Conservation (phyloP, 495 filamentous ascomycete genomes). For the Trichocladium uniseriatum region DNA sequence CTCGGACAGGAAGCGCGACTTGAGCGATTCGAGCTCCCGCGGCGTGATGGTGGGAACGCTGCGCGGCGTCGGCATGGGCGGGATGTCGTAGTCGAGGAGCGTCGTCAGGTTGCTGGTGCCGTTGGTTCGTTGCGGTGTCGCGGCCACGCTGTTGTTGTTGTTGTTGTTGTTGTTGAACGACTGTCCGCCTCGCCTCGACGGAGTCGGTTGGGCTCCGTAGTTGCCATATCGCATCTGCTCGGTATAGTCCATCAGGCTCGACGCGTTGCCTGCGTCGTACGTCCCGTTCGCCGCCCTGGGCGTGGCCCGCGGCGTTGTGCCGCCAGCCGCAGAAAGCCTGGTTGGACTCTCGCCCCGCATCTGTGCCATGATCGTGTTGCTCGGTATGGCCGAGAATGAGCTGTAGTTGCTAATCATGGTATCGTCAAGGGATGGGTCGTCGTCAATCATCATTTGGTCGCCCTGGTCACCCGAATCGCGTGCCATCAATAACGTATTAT, state of each 20-base stretch:
- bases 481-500: constrained; percentile 17
- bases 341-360: constrained; percentile 47
- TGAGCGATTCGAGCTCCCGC: constrained; percentile 83
- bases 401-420: constrained; percentile 64
- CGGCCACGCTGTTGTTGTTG: constrained; percentile 13
- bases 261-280: constrained; percentile 41
- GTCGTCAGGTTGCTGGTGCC: constrained; percentile 33
- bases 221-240: constrained; percentile 54
- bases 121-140: constrained; percentile 28
- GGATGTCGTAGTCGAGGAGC: constrained; percentile 88
- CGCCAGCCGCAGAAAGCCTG: constrained; percentile 28
- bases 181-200: constrained; percentile 20
- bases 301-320: constrained; percentile 21
- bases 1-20: constrained; percentile 79
- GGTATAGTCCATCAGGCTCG: constrained; percentile 83
- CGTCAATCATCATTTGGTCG: constrained; percentile 3
- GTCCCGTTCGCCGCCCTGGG: constrained; percentile 16
- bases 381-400: constrained; percentile 76
- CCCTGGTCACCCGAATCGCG: constrained; percentile 3
- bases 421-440: constrained; percentile 51
- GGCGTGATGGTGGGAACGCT: constrained; percentile 86
- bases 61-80: constrained; percentile 78
- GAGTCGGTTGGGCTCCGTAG: constrained; percentile 22
- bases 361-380: constrained; percentile 77
- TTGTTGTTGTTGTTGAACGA: constrained; percentile 13